Base-by-base conservation (phyloP, 352 stramenopile genomes). In the Phytophthora agathidicida region DNA sequence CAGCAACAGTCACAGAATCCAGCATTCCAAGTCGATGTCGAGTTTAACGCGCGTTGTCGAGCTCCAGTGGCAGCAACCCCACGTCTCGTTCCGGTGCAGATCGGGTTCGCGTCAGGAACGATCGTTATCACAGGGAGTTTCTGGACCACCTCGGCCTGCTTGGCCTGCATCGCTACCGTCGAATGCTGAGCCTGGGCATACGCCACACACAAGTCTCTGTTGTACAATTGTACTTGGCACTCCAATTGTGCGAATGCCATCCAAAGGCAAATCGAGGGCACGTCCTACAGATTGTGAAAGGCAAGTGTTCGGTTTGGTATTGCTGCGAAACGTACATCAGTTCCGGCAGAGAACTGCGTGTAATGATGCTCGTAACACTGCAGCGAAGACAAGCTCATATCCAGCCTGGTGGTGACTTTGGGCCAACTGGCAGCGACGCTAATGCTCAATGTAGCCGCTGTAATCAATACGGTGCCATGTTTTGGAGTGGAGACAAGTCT, bases 1-100 rank as follows among this genome's bases (percentile, higher is more conserved):
- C 51, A 64, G 43, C 70, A 73, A 42, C 64, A 71, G 19, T 62
- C 64, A 28, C 44, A 74, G 7, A 83, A 65, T 17, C 37, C 43
- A 0, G 61, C 16, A 9, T 53, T 63, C 71, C 74, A 79, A 5
- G 37, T 54, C 37, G 43, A 51, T 17, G 30, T 47, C 9, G 44
- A 55, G 26, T 53, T 65, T 26, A 28, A 20, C 13, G 9, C 28
- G 33, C 33, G 51, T 58, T 61, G 46, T 14, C 11, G 43, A 52
- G 31, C 11, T n/a, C 11, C 23, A 51, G 16, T 48, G n/a, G 32
- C 30, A 33, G 31, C 37, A 46, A 44, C 11, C 22, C 32, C 49
- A 5, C 38, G 52, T 20, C 43, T 50, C 10, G 7, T 19, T 28
- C 28, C 13, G 13, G 31, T 28, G 10, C 17, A 27, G 13, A 31